Evolutionary conservation across 2,329 filamentous ascomycete species (phyloP), one percentile per base, ranked within the genome.

Genomic region (Fusarium sp.): DNA sequence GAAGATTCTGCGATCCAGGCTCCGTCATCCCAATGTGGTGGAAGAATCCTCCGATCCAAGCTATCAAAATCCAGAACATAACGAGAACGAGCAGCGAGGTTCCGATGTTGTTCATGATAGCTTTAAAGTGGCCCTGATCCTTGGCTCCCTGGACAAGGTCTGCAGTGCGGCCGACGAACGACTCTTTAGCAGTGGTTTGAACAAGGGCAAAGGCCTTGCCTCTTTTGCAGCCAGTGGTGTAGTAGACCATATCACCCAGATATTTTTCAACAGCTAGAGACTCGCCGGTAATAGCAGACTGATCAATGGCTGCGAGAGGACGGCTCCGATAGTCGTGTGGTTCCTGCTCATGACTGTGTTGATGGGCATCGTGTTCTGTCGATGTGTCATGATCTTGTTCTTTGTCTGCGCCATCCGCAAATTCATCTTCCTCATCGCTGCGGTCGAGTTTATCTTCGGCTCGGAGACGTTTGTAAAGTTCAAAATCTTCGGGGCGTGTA

Each of bases 121-220:
- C 69, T 25, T 72, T 72, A 31, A 72, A 72, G 7, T 72, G 69
- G 5, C 69, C 69, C 23, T 72, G 69, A 15, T 72, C 69, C 45
- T 72, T 72, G 1, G 69, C 69, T 10, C 69, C 69, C 21, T 72
- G 69, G 1, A 72, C 69, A 0, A 72, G 69, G 31, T 72, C 65
- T 11, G 69, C 69, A 7, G 69, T 72, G 1, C 69, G 69, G 4
- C 69, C 69, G 19, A 72, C 69, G 2, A 72, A 72, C 2, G 69
- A 72, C 8, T 65, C 64, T 33, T 41, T 72, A 4, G 69, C 69
- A 5, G 45, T 45, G 6, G 65, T 41, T 9, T 69, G 56, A 15
- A 72, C 69, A 4, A 72, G 46, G 2, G 37, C 60, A 31, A 61
- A 72, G 2, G 69, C 37, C 5, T 72, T 72, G 6, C 69, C 69